phyloP scores from a whole-genome alignment of 73 alveolate species.

The Paramecium octaurelia region DNA sequence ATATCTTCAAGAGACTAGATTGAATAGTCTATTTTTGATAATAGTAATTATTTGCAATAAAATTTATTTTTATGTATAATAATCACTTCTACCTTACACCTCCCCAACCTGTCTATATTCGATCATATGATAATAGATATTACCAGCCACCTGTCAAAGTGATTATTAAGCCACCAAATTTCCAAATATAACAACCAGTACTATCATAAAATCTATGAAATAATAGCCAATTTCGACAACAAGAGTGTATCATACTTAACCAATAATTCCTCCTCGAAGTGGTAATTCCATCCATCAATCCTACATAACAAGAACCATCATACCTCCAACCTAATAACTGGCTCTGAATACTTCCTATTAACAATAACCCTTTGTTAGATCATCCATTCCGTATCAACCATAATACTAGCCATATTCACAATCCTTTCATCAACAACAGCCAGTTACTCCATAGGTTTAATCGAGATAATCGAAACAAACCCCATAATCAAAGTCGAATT shows the following conservation, averaged over 20 bases:
- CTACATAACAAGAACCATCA: background rate
- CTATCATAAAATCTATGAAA: background rate
- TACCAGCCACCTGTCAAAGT: background rate
- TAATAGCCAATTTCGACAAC: background rate
- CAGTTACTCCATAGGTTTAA: background rate
- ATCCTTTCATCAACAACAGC: background rate
- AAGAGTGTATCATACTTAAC: background rate
- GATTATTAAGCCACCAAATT: background rate
- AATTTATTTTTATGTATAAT: background rate
- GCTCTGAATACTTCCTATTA: background rate
- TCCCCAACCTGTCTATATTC: background rate
- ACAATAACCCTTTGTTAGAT: background rate
- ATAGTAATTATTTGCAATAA: background rate
- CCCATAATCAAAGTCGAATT: background rate
- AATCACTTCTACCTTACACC: background rate
- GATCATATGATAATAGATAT: background rate
- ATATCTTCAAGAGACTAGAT: conserved; percentile 78
- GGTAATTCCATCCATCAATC: background rate
- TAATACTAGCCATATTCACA: background rate
- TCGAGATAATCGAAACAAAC: background rate
- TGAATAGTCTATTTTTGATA: background rate
- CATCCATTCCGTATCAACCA: background rate
- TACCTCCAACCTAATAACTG: background rate
- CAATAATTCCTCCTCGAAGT: background rate
- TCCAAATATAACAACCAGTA: background rate